Evolutionary conservation across 495 filamentous ascomycete species (phyloP).

Genomic region (Aspergillus conjunctus): DNA sequence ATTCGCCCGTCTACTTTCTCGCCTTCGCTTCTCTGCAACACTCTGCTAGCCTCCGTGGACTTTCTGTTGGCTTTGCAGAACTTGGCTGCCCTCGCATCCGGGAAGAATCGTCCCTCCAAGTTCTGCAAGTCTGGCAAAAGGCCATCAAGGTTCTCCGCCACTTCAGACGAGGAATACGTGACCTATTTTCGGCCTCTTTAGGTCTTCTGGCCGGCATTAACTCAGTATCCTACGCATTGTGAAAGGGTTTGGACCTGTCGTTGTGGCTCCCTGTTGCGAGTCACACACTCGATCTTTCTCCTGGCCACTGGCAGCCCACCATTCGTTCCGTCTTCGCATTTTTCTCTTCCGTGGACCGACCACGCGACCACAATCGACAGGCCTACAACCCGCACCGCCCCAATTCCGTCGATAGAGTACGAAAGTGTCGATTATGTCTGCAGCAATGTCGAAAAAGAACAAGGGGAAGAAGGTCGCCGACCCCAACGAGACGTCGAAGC

Average conservation of each 20-base stretch:
- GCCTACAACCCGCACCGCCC: conserved; percentile 12
- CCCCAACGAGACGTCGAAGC: conserved; percentile 82
- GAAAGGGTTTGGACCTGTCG: conserved; percentile 13
- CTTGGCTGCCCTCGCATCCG: conserved; percentile 22
- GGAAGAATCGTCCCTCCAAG: conserved; percentile 32
- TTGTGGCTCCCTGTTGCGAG: conserved; percentile 19
- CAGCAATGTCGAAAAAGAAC: conserved; percentile 61
- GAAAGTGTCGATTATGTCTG: conserved; percentile 38
- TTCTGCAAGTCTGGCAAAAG: conserved; percentile 37
- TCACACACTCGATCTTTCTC: conserved; percentile 20
- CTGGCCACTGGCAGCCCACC: conserved; percentile 17
- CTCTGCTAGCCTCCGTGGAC: conserved; percentile 2
- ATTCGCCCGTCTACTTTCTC: conserved; percentile 15
- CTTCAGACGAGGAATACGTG: conserved; percentile 21
- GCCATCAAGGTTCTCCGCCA: conserved; percentile 30
- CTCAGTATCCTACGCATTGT: conserved; percentile 2
- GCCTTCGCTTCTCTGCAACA: background rate
- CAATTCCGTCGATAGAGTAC: background rate
- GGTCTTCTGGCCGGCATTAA: background rate
- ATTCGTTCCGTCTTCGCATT: conserved; percentile 29
- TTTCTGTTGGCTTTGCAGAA: conserved; percentile 24
- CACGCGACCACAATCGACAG: conserved; percentile 28
- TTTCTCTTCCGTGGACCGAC: conserved; percentile 27
- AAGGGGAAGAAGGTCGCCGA: conserved; percentile 76
- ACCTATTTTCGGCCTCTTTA: conserved; percentile 13